Percentiles rank a stretch among this genome's conserved stretches.
Evolutionary conservation across 2,329 filamentous ascomycete genomes (phyloP).

Genomic region (Epichloe sylvatica): DNA sequence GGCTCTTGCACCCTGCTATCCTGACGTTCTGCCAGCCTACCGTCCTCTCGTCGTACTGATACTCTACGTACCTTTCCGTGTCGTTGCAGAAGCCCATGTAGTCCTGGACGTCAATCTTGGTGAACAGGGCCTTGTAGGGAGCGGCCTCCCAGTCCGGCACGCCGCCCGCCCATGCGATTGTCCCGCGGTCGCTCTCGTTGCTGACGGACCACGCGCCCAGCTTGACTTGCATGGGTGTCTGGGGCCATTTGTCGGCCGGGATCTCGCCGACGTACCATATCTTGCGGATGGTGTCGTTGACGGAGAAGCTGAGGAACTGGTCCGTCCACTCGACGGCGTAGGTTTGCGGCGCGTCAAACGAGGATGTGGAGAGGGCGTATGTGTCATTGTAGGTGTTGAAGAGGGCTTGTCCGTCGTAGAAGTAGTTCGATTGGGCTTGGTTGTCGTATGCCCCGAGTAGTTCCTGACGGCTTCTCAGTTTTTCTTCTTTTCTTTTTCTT

Average conservation of each 20-base stretch:
- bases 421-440: conserved; percentile 71
- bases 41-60: conserved; percentile 15
- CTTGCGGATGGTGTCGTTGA: conserved; percentile 31
- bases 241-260: conserved; percentile 41
- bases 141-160: conserved; percentile 18
- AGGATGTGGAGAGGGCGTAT: conserved; percentile 28
- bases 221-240: conserved; percentile 55
- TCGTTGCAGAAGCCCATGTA: conserved; percentile 16
- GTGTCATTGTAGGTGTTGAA: conserved; percentile 36
- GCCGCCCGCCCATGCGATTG: conserved; percentile 55
- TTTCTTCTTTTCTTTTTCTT: neutral
- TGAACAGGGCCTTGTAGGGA: conserved; percentile 15
- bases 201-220: conserved; percentile 44
- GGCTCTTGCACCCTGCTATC: conserved; percentile 15
- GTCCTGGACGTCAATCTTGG: conserved; percentile 16
- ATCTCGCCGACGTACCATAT: conserved; percentile 29
- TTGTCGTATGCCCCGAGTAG: conserved; percentile 19
- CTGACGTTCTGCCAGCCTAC: conserved; percentile 17
- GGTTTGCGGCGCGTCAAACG: conserved; percentile 37
- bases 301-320: conserved; percentile 43
- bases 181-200: conserved; percentile 38
- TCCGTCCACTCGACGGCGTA: conserved; percentile 57
- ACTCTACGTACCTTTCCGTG: conserved; percentile 11
- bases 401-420: conserved; percentile 49
- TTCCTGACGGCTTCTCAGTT: conserved; percentile 8